Evolutionary conservation across 1,284 basidiomycete species (phyloP), one percentile per base, ranked within the genome.

Genomic region (Athelia sp.): DNA sequence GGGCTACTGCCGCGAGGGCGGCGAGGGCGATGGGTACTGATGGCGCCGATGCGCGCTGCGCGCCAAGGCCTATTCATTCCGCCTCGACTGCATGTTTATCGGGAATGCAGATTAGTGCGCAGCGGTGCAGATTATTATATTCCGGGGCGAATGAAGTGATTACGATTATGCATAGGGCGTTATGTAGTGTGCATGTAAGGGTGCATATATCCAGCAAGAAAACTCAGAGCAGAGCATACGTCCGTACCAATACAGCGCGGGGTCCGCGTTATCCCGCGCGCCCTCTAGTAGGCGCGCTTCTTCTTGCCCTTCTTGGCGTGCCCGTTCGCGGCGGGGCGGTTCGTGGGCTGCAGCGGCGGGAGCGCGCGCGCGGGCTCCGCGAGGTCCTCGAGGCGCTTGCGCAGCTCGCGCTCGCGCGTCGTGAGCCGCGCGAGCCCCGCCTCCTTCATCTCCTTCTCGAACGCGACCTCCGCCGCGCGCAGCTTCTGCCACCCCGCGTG

Each of bases 21-120:
- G 89, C 17, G 91, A 93, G 68, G 91, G 90, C n/a, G 91, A 93
- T 62, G 88, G 89, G 9, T 93, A 93, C 65, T 92, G 68, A 23
- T 22, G 15, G 34, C 22, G 22, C n/a, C 21, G 26, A 15, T 24
- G 29, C 22, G 22, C 18, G 34, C n/a, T 19, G 46, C 23, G 21
- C 32, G 8, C 40, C 38, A 51, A 58, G 65, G 67, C 64, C 65
- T 62, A 68, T 71, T 73, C 68, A 70, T 70, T 66, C 69, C 62
- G 62, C 68, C 68, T 54, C 40, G 46, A 52, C 35, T 29, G 26
- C 26, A 29, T 29, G 26, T 29, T 4, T 13, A 29, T 29, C 26
- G 13, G 26, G 26, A 29, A 29, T 29, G 13, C 26, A 29, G 26
- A 29, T 29, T 29, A 29, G 13, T n/a, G n/a, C n/a, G n/a, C n/a